These are phyloP conservation scores for Lodderomyces orthopsilosis DNA, from an alignment of 1,139 yeast genomes.

Conservation along the genomic window DNA sequence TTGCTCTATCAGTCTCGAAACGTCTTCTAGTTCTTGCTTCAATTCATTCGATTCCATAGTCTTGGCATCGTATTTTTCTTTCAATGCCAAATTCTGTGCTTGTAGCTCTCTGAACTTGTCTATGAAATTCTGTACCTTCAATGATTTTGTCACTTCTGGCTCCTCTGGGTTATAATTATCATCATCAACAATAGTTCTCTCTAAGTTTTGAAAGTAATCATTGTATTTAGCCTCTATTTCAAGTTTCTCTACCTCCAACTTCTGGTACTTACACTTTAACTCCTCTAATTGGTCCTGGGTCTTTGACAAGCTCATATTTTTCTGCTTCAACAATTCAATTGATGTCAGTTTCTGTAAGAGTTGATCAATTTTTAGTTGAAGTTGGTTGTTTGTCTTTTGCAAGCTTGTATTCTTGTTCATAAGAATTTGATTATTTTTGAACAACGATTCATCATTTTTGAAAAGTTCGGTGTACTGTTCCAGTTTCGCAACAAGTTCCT, in stretches of 20 bases:
- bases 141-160: constrained; percentile 16
- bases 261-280: constrained; percentile 47
- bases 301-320: constrained; percentile 29
- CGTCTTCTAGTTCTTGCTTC: constrained; percentile 20
- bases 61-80: constrained; percentile 31
- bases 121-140: constrained; percentile 28
- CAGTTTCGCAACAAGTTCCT: constrained; percentile 50
- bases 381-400: constrained; percentile 31
- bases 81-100: constrained; percentile 37
- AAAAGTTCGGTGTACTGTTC: constrained; percentile 14
- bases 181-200: constrained; percentile 18
- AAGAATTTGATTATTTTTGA: constrained; percentile 22
- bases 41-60: constrained; percentile 16
- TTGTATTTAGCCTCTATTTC: constrained; percentile 43
- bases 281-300: constrained; percentile 42
- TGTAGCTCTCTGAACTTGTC: constrained; percentile 33
- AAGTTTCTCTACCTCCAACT: constrained; percentile 52
- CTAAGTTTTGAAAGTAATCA: constrained; percentile 31
- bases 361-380: constrained; percentile 28
- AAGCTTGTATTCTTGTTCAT: constrained; percentile 27
- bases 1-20: constrained; percentile 10
- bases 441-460: constrained; percentile 10
- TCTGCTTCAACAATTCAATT: constrained; percentile 38
- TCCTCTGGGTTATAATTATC: constrained; percentile 11
- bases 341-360: constrained; percentile 41